Percentiles rank a stretch among this genome's conserved stretches.
phyloP scores from a whole-genome alignment of 208 protist species.

The Entamoeba moshkovskii region DNA sequence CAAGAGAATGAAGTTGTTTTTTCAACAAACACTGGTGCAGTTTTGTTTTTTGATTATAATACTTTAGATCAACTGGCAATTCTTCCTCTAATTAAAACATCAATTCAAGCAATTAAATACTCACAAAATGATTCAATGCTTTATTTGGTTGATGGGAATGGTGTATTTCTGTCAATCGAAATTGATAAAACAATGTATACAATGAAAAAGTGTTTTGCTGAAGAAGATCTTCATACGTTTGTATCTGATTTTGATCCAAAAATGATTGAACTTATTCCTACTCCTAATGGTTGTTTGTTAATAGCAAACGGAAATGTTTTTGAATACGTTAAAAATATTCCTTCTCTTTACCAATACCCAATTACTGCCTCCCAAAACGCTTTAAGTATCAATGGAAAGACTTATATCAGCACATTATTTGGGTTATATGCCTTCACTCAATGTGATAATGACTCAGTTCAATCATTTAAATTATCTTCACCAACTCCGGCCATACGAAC shows the following conservation, averaged over 20 bases:
- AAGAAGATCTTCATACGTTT: background rate
- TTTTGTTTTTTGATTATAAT: background rate
- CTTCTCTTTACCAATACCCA: background rate
- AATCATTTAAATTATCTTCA: too few species aligned
- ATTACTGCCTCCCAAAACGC: too few species aligned
- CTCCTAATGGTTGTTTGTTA: background rate
- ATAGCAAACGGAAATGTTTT: background rate
- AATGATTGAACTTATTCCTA: background rate
- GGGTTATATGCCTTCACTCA: too few species aligned
- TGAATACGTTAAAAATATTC: background rate
- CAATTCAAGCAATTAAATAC: background rate
- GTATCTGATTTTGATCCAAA: background rate
- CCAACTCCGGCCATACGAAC: background rate
- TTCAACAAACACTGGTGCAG: background rate
- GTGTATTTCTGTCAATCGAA: background rate
- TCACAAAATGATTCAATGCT: background rate
- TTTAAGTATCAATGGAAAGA: too few species aligned
- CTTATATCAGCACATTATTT: too few species aligned
- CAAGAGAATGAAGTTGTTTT: background rate
- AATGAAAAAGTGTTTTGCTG: background rate
- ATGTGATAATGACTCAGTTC: too few species aligned
- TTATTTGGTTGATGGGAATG: background rate
- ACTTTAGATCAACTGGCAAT: background rate
- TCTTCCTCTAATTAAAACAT: background rate
- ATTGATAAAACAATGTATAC: background rate